Evolutionary conservation across 768 basidiomycete genomes (phyloP), one percentile per base, ranked within the genome.

Genomic region (Mycena albidolilacea): DNA sequence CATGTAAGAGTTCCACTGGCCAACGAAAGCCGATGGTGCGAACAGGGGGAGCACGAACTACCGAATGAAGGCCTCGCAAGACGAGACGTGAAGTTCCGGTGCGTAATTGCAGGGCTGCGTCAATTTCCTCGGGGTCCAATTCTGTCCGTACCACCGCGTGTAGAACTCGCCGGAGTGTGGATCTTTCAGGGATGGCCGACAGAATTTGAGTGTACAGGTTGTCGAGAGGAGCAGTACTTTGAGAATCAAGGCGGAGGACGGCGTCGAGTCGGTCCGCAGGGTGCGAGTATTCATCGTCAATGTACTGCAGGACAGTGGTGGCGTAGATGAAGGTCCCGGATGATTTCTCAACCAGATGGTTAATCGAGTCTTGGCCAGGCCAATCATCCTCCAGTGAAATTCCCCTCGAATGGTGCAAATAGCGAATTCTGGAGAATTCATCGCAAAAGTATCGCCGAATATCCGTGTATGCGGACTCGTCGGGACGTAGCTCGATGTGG

Each of bases 251-350:
- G 9, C 6, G 10, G 46, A 71, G 64, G 41, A 71, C 64, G 14
- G 46, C 19, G 1, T 61, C 70, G 3, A 71, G 70, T 9, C 59
- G 70, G 21, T 66, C 64, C n/a, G 15, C 48, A n/a, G 69, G 69
- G 50, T 70, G 69, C 2, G 63, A 70, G 35, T 58, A 64, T 39
- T 60, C 70, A n/a, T 71, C 58, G 46, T 59, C 70, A 11, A 71
- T 39, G 14, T 64, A 71, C 5, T 63, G 70, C 35, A 71, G 2
- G 9, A 71, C 64, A 19, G 70, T 71, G 17, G 64, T 38, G 0
- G 64, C 70, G n/a, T 66, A 71, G 5, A 71, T 70, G 39, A 70
- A 70, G 30, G 62, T 70, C 21, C 62, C 69, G 21, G 69, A 70
- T 9, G 69, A 70, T 64, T 70, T 57, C 30, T 58, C 21, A 19